Evolutionary conservation across 352 stramenopile genomes (phyloP), one percentile per base, ranked within the genome.

Genomic region (Phytophthora boehmeriae): DNA sequence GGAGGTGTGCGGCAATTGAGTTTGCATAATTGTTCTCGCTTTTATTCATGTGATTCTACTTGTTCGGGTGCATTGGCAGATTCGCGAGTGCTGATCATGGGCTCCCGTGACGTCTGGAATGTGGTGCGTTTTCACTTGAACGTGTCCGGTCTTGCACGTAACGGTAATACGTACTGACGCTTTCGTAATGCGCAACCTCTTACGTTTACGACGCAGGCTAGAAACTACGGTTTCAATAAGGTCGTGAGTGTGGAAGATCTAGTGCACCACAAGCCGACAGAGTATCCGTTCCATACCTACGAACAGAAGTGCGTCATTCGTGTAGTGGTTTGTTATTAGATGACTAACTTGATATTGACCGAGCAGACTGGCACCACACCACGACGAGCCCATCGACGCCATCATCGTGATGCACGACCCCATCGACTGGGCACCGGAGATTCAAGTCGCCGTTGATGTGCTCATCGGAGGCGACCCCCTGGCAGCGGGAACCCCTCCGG

Each of bases 391-490:
- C 3, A 82, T 97, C 42, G 83, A 88, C 30, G 90, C 83, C 16
- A 86, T 97, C 59, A 80, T 97, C 66, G 77, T 97, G 54, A 92
- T 97, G 77, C 90, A 97, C 63, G 90, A 97, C 38, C 90, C 90
- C 9, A 82, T 92, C 34, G 73, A 97, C 62, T 97, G 90, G 90
- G 89, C 90, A 0, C 78, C 84, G 0, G 89, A 97, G 52, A 76
- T 96, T 44, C 90, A 97, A 62, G 80, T 97, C n/a, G 79, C 87
- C 1, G 70, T 95, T 11, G 90, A 97, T 54, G 82, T 95, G n/a
- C 70, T 97, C 16, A 86, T 93, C 28, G 90, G 88, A 80, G 81
- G 89, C 13, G 64, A 92, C 27, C 85, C 86, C 78, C 83, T 68
- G 83, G 83, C 45, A 90, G 71, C 58, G 86, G 82, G 14, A 54